Conservation (phyloP, 306 rosid genomes). For the Fragaria vesca region DNA sequence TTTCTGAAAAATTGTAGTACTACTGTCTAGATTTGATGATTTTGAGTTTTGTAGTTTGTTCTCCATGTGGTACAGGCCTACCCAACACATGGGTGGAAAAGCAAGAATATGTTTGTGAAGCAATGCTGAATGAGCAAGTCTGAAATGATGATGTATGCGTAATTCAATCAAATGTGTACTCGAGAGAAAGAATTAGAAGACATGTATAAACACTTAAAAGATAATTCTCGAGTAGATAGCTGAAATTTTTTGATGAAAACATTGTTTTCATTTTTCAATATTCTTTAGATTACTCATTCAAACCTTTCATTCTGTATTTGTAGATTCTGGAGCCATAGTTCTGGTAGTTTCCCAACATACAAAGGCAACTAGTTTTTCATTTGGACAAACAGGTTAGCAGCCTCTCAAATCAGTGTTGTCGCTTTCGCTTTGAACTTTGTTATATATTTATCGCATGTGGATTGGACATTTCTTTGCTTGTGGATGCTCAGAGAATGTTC, state of each 20-base stretch:
- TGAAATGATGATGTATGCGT: not conserved
- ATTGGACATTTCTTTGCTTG: not conserved
- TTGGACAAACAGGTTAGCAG: not conserved
- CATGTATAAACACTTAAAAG: not conserved
- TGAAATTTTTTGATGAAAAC: not conserved
- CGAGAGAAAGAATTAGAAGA: not conserved
- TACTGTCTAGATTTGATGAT: not conserved
- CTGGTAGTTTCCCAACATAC: not conserved
- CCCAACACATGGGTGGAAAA: not conserved
- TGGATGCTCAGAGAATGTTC: not conserved
- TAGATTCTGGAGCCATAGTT: not conserved
- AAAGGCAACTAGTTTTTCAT: not conserved
- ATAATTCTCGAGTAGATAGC: not conserved
- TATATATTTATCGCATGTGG: not conserved
- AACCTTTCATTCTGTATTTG: not conserved
- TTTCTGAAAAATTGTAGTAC: not conserved
- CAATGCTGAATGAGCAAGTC: not conserved
- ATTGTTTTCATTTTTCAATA: not conserved
- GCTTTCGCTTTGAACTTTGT: not conserved
- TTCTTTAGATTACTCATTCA: not conserved
- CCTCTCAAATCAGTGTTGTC: not conserved
- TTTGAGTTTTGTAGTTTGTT: not conserved
- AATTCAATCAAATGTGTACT: too few species aligned
- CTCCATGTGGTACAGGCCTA: not conserved
- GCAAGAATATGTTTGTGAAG: not conserved